Evolutionary conservation across 768 basidiomycete species (phyloP), one percentile per base, ranked within the genome.

Genomic region (Tylopilus sp.): DNA sequence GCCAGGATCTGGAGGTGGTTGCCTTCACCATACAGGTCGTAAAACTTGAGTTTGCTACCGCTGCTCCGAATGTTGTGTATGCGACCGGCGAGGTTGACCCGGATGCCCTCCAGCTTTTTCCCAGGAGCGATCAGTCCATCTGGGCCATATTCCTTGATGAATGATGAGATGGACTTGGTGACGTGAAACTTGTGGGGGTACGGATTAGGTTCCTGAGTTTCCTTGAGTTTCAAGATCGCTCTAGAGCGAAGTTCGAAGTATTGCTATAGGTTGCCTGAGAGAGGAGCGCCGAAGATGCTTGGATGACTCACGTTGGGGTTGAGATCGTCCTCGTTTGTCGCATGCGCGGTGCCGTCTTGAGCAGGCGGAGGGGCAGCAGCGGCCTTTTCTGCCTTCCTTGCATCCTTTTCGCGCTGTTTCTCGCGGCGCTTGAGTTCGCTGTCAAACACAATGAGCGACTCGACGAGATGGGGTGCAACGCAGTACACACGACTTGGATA

Each of bases 181-280:
- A 98, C 95, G 59, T 95, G 70, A 74, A 99, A 99, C 82, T 99
- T 99, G 85, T 99, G 97, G 7, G 97, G 97, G 75, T 98, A 99
- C 2, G 97, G 97, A 68, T 95, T 89, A 2, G 95, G 95, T 7
- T 79, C 70, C 68, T 88, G 87, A 25, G 89, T 88, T 65, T 85
- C 78, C 71, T 91, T 87, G 56, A 99, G 81, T 59, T 84, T 82
- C 56, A 84, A 80, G 61, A 99, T 93, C 60, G 90, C 85, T 43
- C 92, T 83, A 25, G 88, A 91, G 59, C 97, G 88, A 59, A 93
- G 74, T 65, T 98, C 94, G 66, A 87, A 95, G 78, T 98, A 99
- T 92, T 95, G 92, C 95, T 99, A 59, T 15, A 10, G 10, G 8
- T 15, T 18, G 23, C 15, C 26, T 51, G 17, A 52, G 52, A 45